These are phyloP conservation scores for Herpetomonas samuelpessoai DNA, from an alignment of 208 protist species.

Conservation along the genomic window DNA sequence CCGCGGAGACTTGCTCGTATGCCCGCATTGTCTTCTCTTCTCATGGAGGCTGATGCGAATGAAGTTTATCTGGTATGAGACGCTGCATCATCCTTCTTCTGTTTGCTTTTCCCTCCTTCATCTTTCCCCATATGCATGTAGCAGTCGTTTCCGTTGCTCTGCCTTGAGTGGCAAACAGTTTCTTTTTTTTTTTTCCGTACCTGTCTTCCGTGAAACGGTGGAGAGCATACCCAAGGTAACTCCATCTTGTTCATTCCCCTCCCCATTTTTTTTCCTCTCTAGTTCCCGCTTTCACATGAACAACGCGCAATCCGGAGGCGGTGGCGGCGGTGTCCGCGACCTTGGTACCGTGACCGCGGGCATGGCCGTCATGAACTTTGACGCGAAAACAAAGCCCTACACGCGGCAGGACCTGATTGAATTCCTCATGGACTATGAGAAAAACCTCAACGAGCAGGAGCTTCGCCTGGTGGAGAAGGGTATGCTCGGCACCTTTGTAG, in stretches of 20 bases:
- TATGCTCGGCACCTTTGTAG: constrained; percentile 57
- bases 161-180: background rate
- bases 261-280: constrained; percentile 12
- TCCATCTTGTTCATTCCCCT: background rate
- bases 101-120: no score
- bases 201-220: background rate
- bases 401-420: constrained; percentile 68
- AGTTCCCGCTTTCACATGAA: background rate
- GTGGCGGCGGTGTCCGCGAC: constrained; percentile 74
- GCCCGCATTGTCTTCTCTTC: no score
- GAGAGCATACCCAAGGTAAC: no score
- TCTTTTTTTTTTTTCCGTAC: constrained; percentile 3
- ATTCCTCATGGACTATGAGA: constrained; percentile 71
- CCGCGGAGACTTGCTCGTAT: no score
- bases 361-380: constrained; percentile 86
- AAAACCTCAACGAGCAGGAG: constrained; percentile 67
- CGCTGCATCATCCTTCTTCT: no score
- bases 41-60: no score
- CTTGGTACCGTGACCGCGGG: constrained; percentile 82
- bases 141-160: background rate
- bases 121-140: no score
- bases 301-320: constrained; percentile 12
- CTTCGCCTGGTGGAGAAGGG: constrained; percentile 65
- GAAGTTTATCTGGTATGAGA: no score
- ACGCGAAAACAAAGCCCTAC: constrained; percentile 81